Conservation (phyloP, 1,284 basidiomycete genomes). For the Peniophora sp. region DNA sequence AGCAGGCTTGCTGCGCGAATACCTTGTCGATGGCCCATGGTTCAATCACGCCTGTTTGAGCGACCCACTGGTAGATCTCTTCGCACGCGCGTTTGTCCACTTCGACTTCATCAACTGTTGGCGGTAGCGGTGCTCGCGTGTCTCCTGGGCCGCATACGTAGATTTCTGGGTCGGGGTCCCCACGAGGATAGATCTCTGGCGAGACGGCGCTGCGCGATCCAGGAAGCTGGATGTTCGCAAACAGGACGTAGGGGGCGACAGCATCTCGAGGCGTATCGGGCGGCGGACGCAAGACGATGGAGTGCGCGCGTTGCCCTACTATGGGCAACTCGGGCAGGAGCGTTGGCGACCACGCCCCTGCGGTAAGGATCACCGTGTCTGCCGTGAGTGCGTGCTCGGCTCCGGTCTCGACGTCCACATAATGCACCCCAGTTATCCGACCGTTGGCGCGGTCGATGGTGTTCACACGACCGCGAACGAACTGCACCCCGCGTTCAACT, state of each 20-base stretch:
- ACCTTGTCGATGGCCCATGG: conserved; percentile 28
- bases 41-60: conserved; percentile 39
- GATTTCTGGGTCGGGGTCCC: conserved; percentile 47
- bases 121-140: conserved; percentile 41
- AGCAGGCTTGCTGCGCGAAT: conserved; percentile 59
- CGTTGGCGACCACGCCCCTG: conserved; percentile 81
- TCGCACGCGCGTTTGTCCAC: conserved; percentile 49
- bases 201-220: conserved; percentile 20
- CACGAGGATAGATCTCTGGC: conserved; percentile 64
- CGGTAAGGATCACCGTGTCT: conserved; percentile 66
- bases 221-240: conserved; percentile 6
- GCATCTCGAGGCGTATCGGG: conserved; percentile 20
- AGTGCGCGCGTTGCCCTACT: conserved; percentile 55
- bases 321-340: conserved; percentile 48
- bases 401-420: conserved; percentile 27
- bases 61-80: conserved; percentile 41
- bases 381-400: conserved; percentile 33
- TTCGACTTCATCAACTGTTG: conserved; percentile 52
- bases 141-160: conserved; percentile 68
- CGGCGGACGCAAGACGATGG: conserved; percentile 48
- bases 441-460: conserved; percentile 30
- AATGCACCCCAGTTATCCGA: conserved; percentile 47
- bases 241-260: conserved; percentile 37
- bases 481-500: conserved; percentile 39
- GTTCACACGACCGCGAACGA: conserved; percentile 36